phyloP scores from a whole-genome alignment of 2,329 filamentous ascomycete genomes.

The Gnomoniopsis sp. region DNA sequence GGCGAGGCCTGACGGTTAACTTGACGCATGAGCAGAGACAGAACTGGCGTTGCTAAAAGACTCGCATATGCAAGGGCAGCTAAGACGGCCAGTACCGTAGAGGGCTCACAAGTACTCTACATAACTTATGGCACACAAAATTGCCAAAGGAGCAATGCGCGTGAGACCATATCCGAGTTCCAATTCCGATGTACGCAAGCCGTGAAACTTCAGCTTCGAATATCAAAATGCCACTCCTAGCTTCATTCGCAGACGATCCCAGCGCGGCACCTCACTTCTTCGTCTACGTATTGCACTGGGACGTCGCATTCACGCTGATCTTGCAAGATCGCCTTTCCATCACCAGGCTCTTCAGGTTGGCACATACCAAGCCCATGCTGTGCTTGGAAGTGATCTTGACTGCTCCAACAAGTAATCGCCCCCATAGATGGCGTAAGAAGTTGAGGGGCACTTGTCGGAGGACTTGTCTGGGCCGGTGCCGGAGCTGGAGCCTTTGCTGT shows the following conservation, averaged over 20 bases:
- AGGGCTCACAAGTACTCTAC: no score
- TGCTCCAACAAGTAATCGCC: neutral
- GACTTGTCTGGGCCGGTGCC: neutral
- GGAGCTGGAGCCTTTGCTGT: neutral
- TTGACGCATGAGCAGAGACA: no score
- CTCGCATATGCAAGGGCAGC: no score
- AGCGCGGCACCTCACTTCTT: neutral
- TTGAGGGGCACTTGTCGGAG: neutral
- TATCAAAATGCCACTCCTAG: neutral
- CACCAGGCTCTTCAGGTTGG: neutral
- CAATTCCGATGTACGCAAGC: no score
- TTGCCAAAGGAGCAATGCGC: no score
- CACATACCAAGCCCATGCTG: slow-evolving; percentile 1
- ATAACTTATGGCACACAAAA: no score
- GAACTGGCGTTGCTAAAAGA: no score
- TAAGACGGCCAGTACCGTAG: no score
- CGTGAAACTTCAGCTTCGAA: no score
- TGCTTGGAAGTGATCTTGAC: neutral
- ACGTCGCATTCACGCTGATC: neutral
- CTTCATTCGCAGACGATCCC: neutral
- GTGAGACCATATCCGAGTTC: no score
- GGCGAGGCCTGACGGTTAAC: no score
- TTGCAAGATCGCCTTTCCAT: slow-evolving; percentile 1
- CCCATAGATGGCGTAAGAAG: neutral
- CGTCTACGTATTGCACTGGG: neutral